Conservation (phyloP, 768 basidiomycete species). For the Tricholoma sp. region DNA sequence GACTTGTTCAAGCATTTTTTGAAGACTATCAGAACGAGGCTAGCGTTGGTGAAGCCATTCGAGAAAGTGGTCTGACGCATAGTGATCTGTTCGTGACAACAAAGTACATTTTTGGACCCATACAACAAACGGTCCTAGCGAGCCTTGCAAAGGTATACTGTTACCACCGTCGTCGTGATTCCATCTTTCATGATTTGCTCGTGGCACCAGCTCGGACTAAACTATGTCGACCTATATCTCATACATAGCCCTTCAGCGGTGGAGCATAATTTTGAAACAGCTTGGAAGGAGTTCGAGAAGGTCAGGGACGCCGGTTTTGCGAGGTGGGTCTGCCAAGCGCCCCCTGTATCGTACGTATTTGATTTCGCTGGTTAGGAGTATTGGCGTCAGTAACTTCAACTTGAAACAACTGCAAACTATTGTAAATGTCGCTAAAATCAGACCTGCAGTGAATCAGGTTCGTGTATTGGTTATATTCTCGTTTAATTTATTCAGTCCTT, state of each 20-base stretch:
- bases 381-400: constrained; percentile 65
- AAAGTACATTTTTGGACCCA: constrained; percentile 42
- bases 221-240: constrained; percentile 65
- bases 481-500: neutral
- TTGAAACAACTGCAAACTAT: constrained; percentile 47
- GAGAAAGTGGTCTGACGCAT: constrained; percentile 41
- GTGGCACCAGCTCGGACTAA: constrained; percentile 46
- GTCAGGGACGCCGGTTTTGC: constrained; percentile 41
- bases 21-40: constrained; percentile 34
- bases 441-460: constrained; percentile 74
- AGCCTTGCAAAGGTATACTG: constrained; percentile 47
- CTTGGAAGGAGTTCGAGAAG: constrained; percentile 56
- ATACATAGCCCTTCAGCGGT: constrained; percentile 46
- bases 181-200: neutral
- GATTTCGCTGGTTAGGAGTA: constrained; percentile 3
- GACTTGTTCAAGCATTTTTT: constrained; percentile 3
- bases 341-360: neutral
- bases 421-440: constrained; percentile 44
- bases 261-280: constrained; percentile 27
- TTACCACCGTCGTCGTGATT: neutral
- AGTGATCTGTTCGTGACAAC: constrained; percentile 48
- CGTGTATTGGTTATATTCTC: neutral
- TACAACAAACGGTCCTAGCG: constrained; percentile 34
- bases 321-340: constrained; percentile 25
- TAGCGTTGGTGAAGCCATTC: constrained; percentile 36